Percentiles rank a stretch among this genome's conserved stretches.
Conservation (phyloP, 805 yeast genomes). For the Tanozyma kutaoensis region DNA sequence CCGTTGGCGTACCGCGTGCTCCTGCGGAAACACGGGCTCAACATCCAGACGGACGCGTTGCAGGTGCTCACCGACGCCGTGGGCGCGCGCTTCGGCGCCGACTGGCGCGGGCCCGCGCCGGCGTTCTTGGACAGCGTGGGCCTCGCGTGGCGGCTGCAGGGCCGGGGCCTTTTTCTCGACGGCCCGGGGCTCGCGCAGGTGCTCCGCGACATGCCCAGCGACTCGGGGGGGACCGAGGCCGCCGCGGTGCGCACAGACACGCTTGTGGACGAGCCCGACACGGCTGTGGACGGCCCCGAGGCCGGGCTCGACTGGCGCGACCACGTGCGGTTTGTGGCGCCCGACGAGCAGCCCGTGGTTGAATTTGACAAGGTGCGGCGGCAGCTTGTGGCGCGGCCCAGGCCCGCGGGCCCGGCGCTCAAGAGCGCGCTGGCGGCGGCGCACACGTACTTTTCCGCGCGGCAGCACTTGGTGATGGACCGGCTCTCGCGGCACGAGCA, state of each 20-base stretch:
- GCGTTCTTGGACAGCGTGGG: constrained; percentile 67
- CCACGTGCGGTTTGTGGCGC: constrained; percentile 53
- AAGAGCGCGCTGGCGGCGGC: constrained; percentile 3
- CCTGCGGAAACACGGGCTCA: constrained; percentile 86
- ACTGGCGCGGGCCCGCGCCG: constrained; percentile 67
- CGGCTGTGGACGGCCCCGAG: constrained; percentile 5
- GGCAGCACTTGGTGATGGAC: constrained; percentile 56
- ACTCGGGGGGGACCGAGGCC: constrained; percentile 1
- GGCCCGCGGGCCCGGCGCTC: constrained; percentile 1
- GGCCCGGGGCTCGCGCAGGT: constrained; percentile 56
- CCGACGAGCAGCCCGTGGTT: constrained; percentile 36
- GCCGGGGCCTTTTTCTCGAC: constrained; percentile 75
- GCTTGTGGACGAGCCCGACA: constrained; percentile 5
- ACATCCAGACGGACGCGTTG: constrained; percentile 78
- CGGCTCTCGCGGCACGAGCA: constrained; percentile 63
- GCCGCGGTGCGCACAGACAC: constrained; percentile 7
- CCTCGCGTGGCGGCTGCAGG: constrained; percentile 76
- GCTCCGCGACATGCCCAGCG: constrained; percentile 36
- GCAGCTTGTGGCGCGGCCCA: no score
- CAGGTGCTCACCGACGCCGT: constrained; percentile 59
- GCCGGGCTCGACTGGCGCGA: constrained; percentile 50
- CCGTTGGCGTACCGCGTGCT: constrained; percentile 86
- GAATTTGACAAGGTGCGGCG: no score
- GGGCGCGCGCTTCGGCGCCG: constrained; percentile 67
- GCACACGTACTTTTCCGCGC: constrained; percentile 31